Evolutionary conservation across 257 asterid species (phyloP), one percentile per base, ranked within the genome.

Genomic region (Salvia rosmarinus): DNA sequence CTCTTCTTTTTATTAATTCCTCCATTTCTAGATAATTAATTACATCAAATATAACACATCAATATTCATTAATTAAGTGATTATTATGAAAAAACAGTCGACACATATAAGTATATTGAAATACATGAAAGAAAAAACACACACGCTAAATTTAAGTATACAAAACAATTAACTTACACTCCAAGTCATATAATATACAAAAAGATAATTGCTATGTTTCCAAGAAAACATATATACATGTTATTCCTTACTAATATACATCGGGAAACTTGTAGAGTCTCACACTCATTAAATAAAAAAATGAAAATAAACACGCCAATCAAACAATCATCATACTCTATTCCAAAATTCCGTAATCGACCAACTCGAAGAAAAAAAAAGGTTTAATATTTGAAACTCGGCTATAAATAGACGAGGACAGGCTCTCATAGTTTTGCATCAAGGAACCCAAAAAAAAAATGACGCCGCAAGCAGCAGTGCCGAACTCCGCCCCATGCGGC

Each of bases 221-320:
- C 61, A n/a, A 47, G 9, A 50, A 47, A 14, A 37, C 7, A 39
- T 7, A 30, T 16, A 49, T 67, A 64, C 11, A 23, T 64, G 9
- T 6, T 34, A 52, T 51, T 32, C 63, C 11, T 19, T 37, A 52
- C 16, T 19, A 17, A 51, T 19, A 50, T 9, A 39, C 1, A 5
- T 10, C 5, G 28, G 7, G 78, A 64, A 73, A 35, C 59, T 64
- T 73, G 72, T 64, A 65, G 72, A 39, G 8, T 39, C 44, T 9
- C 8, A 39, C 44, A 9, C 44, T 39, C 43, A 37, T 9, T 1
- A 39, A 39, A 39, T 6, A 39, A 25, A 25, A 25, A 25, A 25
- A 25, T 25, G 30, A 25, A 25, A 25, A 25, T 25, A 25, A 25
- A 25, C 30, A 25, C 30, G 30, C 30, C 1, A 25, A 25, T 25